Conservation (phyloP, 2,329 filamentous ascomycete species). For the Fusarium xylarioides region DNA sequence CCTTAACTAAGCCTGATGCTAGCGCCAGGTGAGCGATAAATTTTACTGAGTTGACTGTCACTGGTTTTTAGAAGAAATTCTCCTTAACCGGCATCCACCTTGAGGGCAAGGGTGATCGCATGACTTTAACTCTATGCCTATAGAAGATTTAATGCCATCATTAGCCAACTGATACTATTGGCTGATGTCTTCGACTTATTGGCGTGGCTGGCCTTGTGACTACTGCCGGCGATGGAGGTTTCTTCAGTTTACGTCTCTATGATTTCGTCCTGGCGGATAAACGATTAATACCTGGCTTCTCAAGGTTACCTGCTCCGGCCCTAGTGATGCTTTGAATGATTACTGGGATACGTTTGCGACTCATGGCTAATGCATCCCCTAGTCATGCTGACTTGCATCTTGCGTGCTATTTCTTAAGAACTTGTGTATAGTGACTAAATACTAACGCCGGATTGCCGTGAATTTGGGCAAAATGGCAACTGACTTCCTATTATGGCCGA, state of each 20-base stretch:
- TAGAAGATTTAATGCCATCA: neutral
- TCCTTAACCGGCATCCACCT: neutral
- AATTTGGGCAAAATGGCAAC: neutral
- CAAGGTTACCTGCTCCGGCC: neutral
- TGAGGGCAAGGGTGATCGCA: neutral
- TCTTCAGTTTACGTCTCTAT: too few relatives aligned
- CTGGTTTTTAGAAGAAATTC: neutral
- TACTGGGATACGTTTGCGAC: neutral
- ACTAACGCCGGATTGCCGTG: neutral
- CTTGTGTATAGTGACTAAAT: neutral
- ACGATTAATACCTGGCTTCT: too few relatives aligned
- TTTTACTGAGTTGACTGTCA: accelerated
- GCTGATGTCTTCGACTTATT: neutral
- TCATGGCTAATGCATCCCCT: accelerated
- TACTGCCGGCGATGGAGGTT: too few relatives aligned
- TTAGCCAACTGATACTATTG: neutral
- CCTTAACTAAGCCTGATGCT: accelerated
- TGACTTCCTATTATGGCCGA: neutral
- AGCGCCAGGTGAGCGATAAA: neutral
- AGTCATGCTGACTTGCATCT: neutral
- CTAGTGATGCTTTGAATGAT: accelerated
- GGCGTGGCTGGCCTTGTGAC: neutral
- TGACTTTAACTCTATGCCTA: neutral
- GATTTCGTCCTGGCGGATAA: neutral
- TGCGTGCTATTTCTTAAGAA: accelerated